Conservation (phyloP, 2,329 filamentous ascomycete species). For the Cercospora sojina region DNA sequence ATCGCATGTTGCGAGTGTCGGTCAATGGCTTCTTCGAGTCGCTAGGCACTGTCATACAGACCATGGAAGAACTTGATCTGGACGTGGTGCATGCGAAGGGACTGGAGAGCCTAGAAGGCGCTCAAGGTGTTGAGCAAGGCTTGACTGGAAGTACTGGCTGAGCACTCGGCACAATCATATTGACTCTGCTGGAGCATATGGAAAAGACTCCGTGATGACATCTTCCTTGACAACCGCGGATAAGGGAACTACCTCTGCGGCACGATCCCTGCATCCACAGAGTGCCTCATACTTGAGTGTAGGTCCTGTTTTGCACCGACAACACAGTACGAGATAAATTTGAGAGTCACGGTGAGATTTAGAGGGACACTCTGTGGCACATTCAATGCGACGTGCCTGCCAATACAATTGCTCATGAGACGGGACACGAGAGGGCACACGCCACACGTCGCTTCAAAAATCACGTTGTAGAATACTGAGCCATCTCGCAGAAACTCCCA, state of each 20-base stretch:
- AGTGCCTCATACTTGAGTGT: background rate
- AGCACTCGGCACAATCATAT: background rate
- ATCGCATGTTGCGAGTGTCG: slow-evolving; percentile 92
- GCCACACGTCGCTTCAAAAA: background rate
- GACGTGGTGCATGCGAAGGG: slow-evolving; percentile 65
- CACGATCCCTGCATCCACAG: background rate
- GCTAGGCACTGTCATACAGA: slow-evolving; percentile 75
- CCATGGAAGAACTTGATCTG: slow-evolving; percentile 86
- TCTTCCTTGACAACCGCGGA: background rate
- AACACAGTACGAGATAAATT: background rate
- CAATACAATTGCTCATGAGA: background rate
- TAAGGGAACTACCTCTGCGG: background rate
- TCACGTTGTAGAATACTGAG: background rate
- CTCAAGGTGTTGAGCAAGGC: slow-evolving; percentile 42
- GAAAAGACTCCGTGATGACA: background rate
- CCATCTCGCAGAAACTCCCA: background rate
- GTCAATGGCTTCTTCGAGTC: slow-evolving; percentile 97
- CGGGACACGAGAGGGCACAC: background rate
- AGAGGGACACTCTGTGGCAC: background rate
- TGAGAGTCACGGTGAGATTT: background rate
- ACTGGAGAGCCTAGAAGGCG: slow-evolving; percentile 43
- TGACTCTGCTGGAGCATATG: background rate
- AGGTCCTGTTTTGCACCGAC: background rate
- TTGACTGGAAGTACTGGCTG: slow-evolving; percentile 35
- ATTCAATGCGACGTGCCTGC: background rate